Percentiles rank a stretch among this genome's conserved stretches.
phyloP scores from a whole-genome alignment of 148 eudicot genomes.

The Selenicereus undatus region DNA sequence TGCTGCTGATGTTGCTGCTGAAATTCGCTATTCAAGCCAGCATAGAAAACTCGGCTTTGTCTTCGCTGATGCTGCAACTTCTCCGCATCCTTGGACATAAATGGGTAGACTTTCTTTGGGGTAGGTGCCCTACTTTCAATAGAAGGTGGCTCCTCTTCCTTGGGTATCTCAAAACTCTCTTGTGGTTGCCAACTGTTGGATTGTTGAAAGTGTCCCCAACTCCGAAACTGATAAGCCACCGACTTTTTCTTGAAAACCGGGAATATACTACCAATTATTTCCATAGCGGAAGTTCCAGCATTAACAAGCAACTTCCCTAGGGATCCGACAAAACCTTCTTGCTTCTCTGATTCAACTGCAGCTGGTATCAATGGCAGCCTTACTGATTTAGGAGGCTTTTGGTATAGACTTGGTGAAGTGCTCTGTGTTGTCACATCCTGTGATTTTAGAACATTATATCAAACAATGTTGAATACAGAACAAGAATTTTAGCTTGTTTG shows the following conservation, averaged over 20 bases:
- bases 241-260: slow-evolving; percentile 54
- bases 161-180: slow-evolving; percentile 80
- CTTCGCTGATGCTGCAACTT: slow-evolving; percentile 71
- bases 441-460: slow-evolving; percentile 4
- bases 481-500: background rate
- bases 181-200: slow-evolving; percentile 65
- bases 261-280: slow-evolving; percentile 54
- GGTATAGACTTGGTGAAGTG: slow-evolving; percentile 35
- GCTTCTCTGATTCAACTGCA: slow-evolving; percentile 69
- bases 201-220: slow-evolving; percentile 38
- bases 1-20: slow-evolving; percentile 42
- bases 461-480: background rate
- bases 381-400: slow-evolving; percentile 51
- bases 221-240: slow-evolving; percentile 29
- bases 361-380: slow-evolving; percentile 75
- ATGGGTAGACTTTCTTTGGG: slow-evolving; percentile 79
- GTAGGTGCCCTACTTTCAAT: slow-evolving; percentile 77
- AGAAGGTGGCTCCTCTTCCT: slow-evolving; percentile 79
- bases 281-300: slow-evolving; percentile 52
- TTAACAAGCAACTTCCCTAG: slow-evolving; percentile 46
- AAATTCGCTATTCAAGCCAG: slow-evolving; percentile 59
- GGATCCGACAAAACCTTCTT: slow-evolving; percentile 67
- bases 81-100: slow-evolving; percentile 85
- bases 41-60: slow-evolving; percentile 65
- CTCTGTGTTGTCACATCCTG: slow-evolving; percentile 45